Percentiles rank a stretch among this genome's conserved stretches.
These are phyloP conservation scores for Triticum dicoccoides DNA, from an alignment of 176 grass and related monocot species.

Conservation along the genomic window DNA sequence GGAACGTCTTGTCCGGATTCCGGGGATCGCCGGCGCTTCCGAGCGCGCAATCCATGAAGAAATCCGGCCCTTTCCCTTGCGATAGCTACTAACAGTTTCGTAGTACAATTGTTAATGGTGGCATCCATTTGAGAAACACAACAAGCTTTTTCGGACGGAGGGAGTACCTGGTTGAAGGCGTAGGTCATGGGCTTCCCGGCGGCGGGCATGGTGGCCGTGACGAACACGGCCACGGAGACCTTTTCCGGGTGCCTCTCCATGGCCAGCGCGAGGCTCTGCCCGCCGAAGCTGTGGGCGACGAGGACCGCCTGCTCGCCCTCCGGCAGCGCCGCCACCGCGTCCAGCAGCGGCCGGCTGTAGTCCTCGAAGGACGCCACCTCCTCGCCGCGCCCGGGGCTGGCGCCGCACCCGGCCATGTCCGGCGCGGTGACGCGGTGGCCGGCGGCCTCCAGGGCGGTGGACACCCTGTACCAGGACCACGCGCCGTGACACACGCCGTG, in stretches of 20 bases:
- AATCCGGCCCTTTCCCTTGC: background rate
- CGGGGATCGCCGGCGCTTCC: background rate
- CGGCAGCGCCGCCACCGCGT: background rate
- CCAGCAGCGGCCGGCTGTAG: slow-evolving; percentile 13
- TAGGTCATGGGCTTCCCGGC: slow-evolving; percentile 1
- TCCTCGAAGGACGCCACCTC: slow-evolving; percentile 33
- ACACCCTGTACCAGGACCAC: slow-evolving; percentile 49
- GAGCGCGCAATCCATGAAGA: slow-evolving; percentile 3
- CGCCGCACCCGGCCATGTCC: slow-evolving; percentile 39
- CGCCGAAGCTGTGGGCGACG: slow-evolving; percentile 46
- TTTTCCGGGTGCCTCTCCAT: slow-evolving; percentile 41
- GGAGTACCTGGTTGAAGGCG: background rate
- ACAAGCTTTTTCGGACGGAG: too few species aligned
- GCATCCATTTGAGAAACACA: too few species aligned
- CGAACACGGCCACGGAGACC: slow-evolving; percentile 41
- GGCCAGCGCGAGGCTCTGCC: slow-evolving; percentile 27
- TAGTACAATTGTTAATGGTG: too few species aligned
- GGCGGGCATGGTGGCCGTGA: slow-evolving; percentile 39
- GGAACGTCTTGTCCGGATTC: slow-evolving; percentile 10
- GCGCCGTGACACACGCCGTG: slow-evolving; percentile 51
- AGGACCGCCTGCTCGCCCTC: slow-evolving; percentile 35
- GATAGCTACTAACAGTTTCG: too few species aligned
- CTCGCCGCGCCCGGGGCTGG: slow-evolving; percentile 15
- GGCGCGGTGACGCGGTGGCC: slow-evolving; percentile 46
- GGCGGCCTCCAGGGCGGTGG: slow-evolving; percentile 2